Percentiles rank a stretch among this genome's conserved stretches.
phyloP scores from a whole-genome alignment of 257 asterid species.

The Verbena officinalis region DNA sequence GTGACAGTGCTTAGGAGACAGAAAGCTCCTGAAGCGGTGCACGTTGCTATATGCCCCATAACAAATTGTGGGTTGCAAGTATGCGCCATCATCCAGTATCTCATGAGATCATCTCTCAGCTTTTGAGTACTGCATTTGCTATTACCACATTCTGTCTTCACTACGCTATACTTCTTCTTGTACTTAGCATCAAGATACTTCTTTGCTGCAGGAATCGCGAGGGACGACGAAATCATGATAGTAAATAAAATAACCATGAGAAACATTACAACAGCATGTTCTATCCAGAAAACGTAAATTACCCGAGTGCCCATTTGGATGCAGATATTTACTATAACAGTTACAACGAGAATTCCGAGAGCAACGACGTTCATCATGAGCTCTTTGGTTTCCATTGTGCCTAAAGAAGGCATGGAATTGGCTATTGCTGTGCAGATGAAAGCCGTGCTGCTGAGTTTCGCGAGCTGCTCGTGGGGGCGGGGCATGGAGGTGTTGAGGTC shows the following conservation, averaged over 20 bases:
- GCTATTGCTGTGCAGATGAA: conserved; percentile 63
- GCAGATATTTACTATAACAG: conserved; percentile 63
- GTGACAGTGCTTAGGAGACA: conserved; percentile 54
- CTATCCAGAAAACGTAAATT: conserved; percentile 60
- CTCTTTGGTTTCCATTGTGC: conserved; percentile 61
- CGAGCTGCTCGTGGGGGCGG: conserved; percentile 60
- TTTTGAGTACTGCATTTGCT: conserved; percentile 32
- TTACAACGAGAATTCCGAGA: conserved; percentile 60
- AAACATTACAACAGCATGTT: conserved; percentile 47
- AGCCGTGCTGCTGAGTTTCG: conserved; percentile 71
- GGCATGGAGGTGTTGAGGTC: conserved; percentile 89
- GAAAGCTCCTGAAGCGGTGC: conserved; percentile 74
- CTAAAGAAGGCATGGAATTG: conserved; percentile 78
- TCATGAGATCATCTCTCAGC: conserved; percentile 52
- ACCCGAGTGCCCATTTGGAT: conserved; percentile 76
- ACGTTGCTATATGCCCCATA: conserved; percentile 67
- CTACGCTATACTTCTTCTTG: conserved; percentile 42
- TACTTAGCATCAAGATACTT: conserved; percentile 53
- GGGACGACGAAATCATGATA: conserved; percentile 50
- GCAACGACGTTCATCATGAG: conserved; percentile 69
- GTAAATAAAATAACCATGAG: conserved; percentile 58
- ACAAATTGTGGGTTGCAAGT: conserved; percentile 82
- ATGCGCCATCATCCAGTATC: conserved; percentile 92
- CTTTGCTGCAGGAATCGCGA: conserved; percentile 64
- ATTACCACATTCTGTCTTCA: conserved; percentile 40